These are phyloP conservation scores for Persicaria maculosa DNA, from an alignment of 148 eudicot genomes.

Conservation along the genomic window DNA sequence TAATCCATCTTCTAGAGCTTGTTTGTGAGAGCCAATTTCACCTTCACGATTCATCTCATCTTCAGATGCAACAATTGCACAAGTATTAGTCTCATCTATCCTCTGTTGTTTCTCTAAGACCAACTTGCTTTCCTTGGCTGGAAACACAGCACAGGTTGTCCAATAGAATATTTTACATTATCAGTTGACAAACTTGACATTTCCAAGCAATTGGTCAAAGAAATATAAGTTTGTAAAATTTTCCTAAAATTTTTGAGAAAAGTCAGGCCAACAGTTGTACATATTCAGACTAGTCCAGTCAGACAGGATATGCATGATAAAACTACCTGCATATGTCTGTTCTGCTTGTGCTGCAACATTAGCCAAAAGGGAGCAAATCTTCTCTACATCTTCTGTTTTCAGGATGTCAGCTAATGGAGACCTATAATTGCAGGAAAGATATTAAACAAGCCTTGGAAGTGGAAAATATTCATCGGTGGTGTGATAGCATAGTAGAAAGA, in stretches of 20 bases:
- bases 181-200: neutral
- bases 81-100: slow-evolving; percentile 16
- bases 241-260: neutral
- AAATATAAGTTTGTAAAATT: neutral
- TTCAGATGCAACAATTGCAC: slow-evolving; percentile 16
- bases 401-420: slow-evolving; percentile 46
- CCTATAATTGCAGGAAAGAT: slow-evolving; percentile 23
- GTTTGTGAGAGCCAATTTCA: slow-evolving; percentile 13
- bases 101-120: slow-evolving; percentile 2
- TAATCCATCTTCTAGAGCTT: slow-evolving; percentile 9
- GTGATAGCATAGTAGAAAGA: neutral
- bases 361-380: slow-evolving; percentile 61
- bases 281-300: neutral
- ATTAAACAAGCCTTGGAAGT: neutral
- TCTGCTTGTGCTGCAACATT: slow-evolving; percentile 44
- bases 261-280: neutral
- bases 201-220: neutral
- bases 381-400: slow-evolving; percentile 38
- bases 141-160: neutral
- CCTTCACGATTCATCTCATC: slow-evolving; percentile 12
- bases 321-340: slow-evolving; percentile 31
- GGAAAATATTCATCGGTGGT: neutral
- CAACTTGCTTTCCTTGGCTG: slow-evolving; percentile 5
- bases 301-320: neutral
- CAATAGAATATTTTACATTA: neutral